Percentiles rank a stretch among this genome's conserved stretches.
These are phyloP conservation scores for slime mould (Dictyostelium discoideum) DNA, from an alignment of 78 protist species.

Conservation along the genomic window DNA sequence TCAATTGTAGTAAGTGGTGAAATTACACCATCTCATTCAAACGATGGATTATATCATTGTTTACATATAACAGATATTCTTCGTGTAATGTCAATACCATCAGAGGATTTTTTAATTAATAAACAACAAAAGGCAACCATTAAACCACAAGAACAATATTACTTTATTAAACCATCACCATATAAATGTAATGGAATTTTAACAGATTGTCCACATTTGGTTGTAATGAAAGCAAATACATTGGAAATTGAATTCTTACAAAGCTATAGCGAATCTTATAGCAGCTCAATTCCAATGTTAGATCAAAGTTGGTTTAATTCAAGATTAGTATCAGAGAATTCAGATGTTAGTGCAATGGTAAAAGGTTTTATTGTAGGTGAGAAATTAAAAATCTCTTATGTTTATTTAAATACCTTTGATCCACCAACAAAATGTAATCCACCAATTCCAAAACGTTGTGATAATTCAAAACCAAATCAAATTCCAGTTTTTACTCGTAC, in stretches of 20 bases:
- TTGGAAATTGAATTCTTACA: not conserved
- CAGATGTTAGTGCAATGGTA: not conserved
- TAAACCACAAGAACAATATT: not conserved
- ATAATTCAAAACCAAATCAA: not conserved
- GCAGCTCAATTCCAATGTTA: not conserved
- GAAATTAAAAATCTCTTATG: not conserved
- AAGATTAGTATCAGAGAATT: not conserved
- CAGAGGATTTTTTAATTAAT: not conserved
- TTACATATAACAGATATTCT: slow-evolving; percentile 1
- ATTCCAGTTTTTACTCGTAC: not conserved
- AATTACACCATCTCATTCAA: not conserved
- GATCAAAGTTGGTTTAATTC: slow-evolving; percentile 9
- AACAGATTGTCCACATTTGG: not conserved
- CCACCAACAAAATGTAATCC: not conserved
- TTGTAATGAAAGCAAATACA: slow-evolving; percentile 1
- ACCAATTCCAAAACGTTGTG: not conserved
- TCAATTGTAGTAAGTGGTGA: not conserved
- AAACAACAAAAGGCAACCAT: not conserved
- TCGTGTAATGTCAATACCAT: not conserved
- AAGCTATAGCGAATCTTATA: not conserved
- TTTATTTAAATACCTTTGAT: not conserved
- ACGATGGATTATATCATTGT: not conserved
- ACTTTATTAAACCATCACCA: not conserved
- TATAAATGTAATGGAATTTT: not conserved
- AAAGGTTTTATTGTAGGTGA: not conserved